Base-by-base conservation (phyloP, 1,284 basidiomycete genomes). In the Rhodotorula sp. region DNA sequence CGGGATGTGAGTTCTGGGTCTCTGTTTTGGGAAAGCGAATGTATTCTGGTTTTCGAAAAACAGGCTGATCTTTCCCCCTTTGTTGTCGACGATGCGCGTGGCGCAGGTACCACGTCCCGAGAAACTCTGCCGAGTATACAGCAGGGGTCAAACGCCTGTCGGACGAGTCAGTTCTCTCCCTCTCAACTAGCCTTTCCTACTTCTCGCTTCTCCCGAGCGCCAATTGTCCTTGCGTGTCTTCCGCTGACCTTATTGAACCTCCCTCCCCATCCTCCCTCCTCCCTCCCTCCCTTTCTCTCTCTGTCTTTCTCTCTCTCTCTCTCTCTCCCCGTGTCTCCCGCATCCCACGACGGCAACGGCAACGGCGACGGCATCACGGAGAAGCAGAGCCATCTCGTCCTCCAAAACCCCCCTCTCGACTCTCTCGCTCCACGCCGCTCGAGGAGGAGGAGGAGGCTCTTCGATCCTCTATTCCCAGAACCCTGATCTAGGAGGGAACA, bases 21-120 rank as follows among this genome's bases (percentile, higher is more conserved):
- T 18, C 6, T 48, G 30, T 15, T 22, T 22, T 15, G 22, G 7
- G 44, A 5, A 12, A 15, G 30, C 20, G 54, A 7, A 33, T n/a
- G 6, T 33, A 33, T 33, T 12, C 8, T 17, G 8, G 14, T 53
- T 29, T 6, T 17, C 8, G 20, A 10, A 24, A 26, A 14, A 51
- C n/a, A n/a, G n/a, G n/a, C 49, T 22, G 24, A 37, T 24, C 17
- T 8, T 33, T 56, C 55, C 20, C 10, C 42, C 15, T 1, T 44
- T 42, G 12, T 44, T 18, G 12, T 29, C 26, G 3, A 55, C 10
- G 20, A 18, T 49, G 48, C 20, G 48, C 22, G 48, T 14, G 45
- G 53, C 7, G 17, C 44, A 62, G 60, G 60, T 62, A 62, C 20
- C 62, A 62, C 22, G 62, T 62, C 20, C 53, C 62, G 2, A 42